Evolutionary conservation across 2,329 filamentous ascomycete species (phyloP), one percentile per base, ranked within the genome.

Genomic region (Ophiostoma sp.): DNA sequence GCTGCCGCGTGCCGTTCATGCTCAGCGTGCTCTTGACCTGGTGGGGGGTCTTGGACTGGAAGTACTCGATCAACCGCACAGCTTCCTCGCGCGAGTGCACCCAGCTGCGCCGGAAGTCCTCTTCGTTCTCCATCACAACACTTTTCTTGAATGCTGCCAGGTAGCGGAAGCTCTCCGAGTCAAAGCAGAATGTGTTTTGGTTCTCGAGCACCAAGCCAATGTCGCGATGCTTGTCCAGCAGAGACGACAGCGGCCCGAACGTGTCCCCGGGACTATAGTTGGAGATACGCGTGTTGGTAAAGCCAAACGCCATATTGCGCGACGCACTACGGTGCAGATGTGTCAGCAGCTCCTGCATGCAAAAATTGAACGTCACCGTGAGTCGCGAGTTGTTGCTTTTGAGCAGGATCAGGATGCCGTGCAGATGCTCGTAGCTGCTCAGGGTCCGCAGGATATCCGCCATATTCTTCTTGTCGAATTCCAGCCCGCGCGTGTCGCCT

Each of bases 131-230:
- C 73, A 80, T 75, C 8, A 71, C 66, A 18, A 76, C 60, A 4
- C 71, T 75, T 9, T 77, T 71, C 69, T 78, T 78, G 47, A 70
- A 69, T 0, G 79, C 78, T 2, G 79, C 79, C 0, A 81, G 73
- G 64, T 75, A 81, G 5, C 79, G 77, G 69, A 81, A 81, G 47
- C 77, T 78, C 72, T 81, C 79, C 0, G 79, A 80, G 69, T 81
- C 79, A 63, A 81, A 81, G 70, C 78, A 81, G 68, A 78, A 82
- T 0, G 74, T 75, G 3, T 75, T 77, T 5, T 74, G 47, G n/a
- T 71, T 70, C n/a, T 71, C 72, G 2, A 80, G 73, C 0, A 67
- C 69, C 4, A 79, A 66, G 1, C 74, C 72, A n/a, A 78, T 69
- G 16, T 76, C 73, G 3, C 69, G 66, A 70, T 78, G 74, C 36